Evolutionary conservation across 2,329 filamentous ascomycete species (phyloP).

Genomic region (Fusarium burgessii): DNA sequence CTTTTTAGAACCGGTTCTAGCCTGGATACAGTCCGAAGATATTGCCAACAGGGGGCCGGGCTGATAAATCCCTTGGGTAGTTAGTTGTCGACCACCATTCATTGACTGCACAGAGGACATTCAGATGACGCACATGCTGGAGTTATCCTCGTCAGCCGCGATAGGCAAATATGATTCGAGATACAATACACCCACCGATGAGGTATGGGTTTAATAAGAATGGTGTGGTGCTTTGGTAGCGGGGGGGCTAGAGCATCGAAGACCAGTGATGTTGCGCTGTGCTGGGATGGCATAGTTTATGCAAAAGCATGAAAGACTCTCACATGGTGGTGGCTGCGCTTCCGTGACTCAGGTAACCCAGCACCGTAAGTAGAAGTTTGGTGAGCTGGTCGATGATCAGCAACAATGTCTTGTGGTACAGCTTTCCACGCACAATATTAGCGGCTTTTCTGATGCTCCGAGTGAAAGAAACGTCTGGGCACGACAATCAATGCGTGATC

Average conservation of each 20-base stretch:
- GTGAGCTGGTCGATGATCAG: slow-evolving; percentile 24
- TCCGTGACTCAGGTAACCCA: slow-evolving; percentile 36
- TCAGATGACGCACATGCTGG: slow-evolving; percentile 20
- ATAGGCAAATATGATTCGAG: slow-evolving; percentile 31
- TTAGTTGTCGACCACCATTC: slow-evolving; percentile 2
- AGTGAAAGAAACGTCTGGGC: slow-evolving; percentile 18
- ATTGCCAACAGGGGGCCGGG: neutral
- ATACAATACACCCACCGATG: slow-evolving; percentile 13
- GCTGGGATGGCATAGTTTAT: slow-evolving; percentile 10
- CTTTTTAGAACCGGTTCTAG: neutral
- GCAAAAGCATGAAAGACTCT: slow-evolving; percentile 27
- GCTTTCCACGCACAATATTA: slow-evolving; percentile 1
- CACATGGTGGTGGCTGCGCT: slow-evolving; percentile 39
- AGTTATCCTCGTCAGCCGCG: slow-evolving; percentile 27
- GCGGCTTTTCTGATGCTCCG: slow-evolving; percentile 1
- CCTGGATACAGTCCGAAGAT: neutral
- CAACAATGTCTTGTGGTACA: slow-evolving; percentile 20
- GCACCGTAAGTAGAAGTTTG: slow-evolving; percentile 35
- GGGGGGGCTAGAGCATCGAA: slow-evolving; percentile 8
- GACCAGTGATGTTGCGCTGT: slow-evolving; percentile 4
- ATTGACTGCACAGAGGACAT: slow-evolving; percentile 11
- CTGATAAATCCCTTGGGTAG: neutral
- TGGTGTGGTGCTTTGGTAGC: slow-evolving; percentile 18
- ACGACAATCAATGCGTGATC: slow-evolving; percentile 30
- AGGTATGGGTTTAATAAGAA: slow-evolving; percentile 16